Base-by-base conservation (phyloP, 2,329 filamentous ascomycete species). In the Cladophialophora carrionii region DNA sequence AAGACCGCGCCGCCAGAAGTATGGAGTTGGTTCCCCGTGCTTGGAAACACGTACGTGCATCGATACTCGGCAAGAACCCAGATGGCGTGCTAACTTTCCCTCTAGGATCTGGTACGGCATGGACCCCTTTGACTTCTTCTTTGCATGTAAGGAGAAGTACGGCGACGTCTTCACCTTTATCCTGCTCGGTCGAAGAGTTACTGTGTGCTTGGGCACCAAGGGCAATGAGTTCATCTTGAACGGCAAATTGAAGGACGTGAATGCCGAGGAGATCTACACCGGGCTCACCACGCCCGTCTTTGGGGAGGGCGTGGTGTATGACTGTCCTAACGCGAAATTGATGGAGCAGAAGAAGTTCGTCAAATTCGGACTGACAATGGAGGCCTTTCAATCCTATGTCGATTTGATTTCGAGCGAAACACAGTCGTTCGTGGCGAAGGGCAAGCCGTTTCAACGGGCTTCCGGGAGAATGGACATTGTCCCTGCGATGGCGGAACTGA, bases 151-250 rank as follows among this genome's bases (percentile, higher is more conserved):
- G 72, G 82, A 86, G 71, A 95, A 96, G 89, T 90, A 94, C 76
- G 92, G 92, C 75, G 90, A 96, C 78, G 87, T 94, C 74, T 96
- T 95, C 77, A 96, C 92, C 32, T 96, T 96, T 74, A 82, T 96
- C 68, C 84, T 96, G 52, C 86, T 96, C 57, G 92, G 92, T 72
- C 90, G 89, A 81, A 94, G 91, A 80, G 95, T 90, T 57, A 96
- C 92, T 3, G 92, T 96, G 41, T 93, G 88, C 72, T 81, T 96
- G 64, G 92, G 92, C 41, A 87, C 88, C 10, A 84, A 88, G 68
- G 92, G 92, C 70, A 96, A 96, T 78, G 91, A 96, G 70, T 96
- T 96, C 76, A 93, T 96, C 71, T 84, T 96, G 71, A 96, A 96
- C 76, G 92, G 91, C 73, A 96, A 96, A 81, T 83, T 92, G 73